A percentile compares a stretch with the other conserved stretches of the same genome.
phyloP scores from a whole-genome alignment of 2,329 filamentous ascomycete species.

The Pseudocercospora crystallina region DNA sequence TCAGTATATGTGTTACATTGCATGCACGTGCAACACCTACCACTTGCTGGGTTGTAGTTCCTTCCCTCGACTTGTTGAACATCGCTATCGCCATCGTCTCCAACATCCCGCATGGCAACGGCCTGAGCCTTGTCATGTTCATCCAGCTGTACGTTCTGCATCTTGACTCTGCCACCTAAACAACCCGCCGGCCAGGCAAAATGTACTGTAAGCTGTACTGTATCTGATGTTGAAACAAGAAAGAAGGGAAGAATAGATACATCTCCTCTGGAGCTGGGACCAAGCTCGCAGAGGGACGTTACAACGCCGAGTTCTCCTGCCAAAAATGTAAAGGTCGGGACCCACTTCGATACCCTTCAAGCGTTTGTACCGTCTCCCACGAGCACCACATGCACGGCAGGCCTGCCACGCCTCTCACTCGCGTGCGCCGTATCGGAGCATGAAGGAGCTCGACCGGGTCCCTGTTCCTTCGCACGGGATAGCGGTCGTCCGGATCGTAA shows the following conservation, averaged over 20 bases:
- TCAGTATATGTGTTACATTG: not conserved
- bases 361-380: not conserved
- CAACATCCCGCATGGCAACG: constrained; percentile 14
- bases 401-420: not conserved
- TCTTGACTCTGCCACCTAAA: constrained; percentile 3
- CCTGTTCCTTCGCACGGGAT: too few species aligned
- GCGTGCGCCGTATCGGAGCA: too few species aligned
- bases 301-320: constrained; percentile 10
- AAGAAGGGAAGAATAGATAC: not conserved
- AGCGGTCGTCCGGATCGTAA: too few species aligned
- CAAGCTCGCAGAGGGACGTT: constrained; percentile 10
- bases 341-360: too few species aligned
- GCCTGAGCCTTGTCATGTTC: constrained; percentile 15
- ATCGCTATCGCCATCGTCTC: constrained; percentile 18
- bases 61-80: constrained; percentile 20
- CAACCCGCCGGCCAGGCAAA: too few species aligned
- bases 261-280: constrained; percentile 8
- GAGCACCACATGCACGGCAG: constrained; percentile 5
- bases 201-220: too few species aligned
- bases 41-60: constrained; percentile 24
- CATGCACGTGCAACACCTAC: constrained; percentile 8
- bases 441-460: too few species aligned
- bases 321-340: constrained; percentile 2
- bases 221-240: not conserved
- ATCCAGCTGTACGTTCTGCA: constrained; percentile 19